Conservation (phyloP, 2,329 filamentous ascomycete species). For the Furcasterigmium furcatum region DNA sequence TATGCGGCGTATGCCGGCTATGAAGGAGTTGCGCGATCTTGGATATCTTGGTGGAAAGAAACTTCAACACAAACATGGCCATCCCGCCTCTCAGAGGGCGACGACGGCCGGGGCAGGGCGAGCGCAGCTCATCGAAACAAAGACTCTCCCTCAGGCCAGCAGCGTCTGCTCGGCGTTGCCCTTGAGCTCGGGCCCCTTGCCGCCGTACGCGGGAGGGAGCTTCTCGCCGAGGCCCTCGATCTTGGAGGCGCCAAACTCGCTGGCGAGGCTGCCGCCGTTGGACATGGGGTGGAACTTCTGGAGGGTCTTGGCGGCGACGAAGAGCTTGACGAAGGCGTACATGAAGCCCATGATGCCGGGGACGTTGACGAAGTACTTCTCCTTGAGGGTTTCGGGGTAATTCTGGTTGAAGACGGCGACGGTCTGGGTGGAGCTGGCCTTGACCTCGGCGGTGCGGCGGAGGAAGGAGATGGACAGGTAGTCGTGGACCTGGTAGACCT, state of each 20-base stretch:
- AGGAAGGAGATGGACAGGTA: conserved; percentile 88
- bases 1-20: too few species aligned
- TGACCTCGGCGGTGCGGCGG: conserved; percentile 73
- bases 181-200: conserved; percentile 2
- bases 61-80: too few species aligned
- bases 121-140: too few species aligned
- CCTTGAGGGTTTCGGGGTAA: conserved; percentile 78
- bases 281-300: conserved; percentile 78
- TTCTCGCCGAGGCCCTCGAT: conserved; percentile 4
- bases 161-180: not conserved
- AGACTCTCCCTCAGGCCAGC: too few species aligned
- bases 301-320: conserved; percentile 69
- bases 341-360: conserved; percentile 89
- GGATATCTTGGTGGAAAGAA: too few species aligned
- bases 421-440: conserved; percentile 59
- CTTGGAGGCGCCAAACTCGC: conserved; percentile 40
- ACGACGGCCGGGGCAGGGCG: too few species aligned
- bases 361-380: conserved; percentile 97
- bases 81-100: too few species aligned
- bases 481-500: conserved; percentile 91
- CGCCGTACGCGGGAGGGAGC: conserved; percentile 1
- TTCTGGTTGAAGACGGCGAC: conserved; percentile 77
- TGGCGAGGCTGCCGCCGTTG: conserved; percentile 67
- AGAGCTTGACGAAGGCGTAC: conserved; percentile 71
- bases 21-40: too few species aligned